Conservation (phyloP, 805 yeast genomes). For the Kodamaea nitidulidarum region DNA sequence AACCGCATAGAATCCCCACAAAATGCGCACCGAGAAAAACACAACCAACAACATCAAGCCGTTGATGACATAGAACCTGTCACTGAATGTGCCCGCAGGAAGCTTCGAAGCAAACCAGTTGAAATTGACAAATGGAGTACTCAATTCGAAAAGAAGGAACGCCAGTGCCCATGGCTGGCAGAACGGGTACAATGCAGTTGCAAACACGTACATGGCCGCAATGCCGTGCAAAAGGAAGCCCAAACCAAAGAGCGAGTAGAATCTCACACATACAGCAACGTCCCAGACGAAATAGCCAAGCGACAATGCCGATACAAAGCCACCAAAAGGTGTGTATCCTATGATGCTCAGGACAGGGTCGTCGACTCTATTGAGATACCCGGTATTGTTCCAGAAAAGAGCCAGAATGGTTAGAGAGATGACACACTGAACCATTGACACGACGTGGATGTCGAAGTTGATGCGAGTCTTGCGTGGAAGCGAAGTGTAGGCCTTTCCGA, state of each 20-base stretch:
- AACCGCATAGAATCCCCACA: conserved; percentile 85
- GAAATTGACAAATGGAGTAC: conserved; percentile 91
- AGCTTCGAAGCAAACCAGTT: conserved; percentile 87
- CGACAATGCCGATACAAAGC: conserved; percentile 67
- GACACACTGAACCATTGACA: conserved; percentile 79
- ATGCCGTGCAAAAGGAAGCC: conserved; percentile 82
- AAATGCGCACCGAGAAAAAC: conserved; percentile 73
- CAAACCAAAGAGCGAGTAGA: conserved; percentile 68
- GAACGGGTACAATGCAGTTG: conserved; percentile 62
- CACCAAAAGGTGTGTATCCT: conserved; percentile 74
- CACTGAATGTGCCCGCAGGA: conserved; percentile 63
- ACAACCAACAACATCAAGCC: conserved; percentile 65
- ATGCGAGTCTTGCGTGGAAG: conserved; percentile 45
- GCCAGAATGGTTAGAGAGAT: conserved; percentile 54
- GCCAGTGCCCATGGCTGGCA: conserved; percentile 78
- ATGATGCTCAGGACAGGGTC: conserved; percentile 46
- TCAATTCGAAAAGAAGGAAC: conserved; percentile 79
- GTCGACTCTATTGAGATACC: conserved; percentile 30
- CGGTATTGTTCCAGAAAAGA: conserved; percentile 62
- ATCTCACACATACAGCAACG: conserved; percentile 57
- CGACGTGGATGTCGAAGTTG: conserved; percentile 88
- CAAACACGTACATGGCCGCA: conserved; percentile 75
- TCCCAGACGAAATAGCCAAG: conserved; percentile 95
- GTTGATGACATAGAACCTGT: conserved; percentile 53
- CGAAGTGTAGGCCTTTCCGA: conserved; percentile 53